These are phyloP conservation scores for Agrocybe pediades DNA, from an alignment of 768 basidiomycete species.

Conservation along the genomic window DNA sequence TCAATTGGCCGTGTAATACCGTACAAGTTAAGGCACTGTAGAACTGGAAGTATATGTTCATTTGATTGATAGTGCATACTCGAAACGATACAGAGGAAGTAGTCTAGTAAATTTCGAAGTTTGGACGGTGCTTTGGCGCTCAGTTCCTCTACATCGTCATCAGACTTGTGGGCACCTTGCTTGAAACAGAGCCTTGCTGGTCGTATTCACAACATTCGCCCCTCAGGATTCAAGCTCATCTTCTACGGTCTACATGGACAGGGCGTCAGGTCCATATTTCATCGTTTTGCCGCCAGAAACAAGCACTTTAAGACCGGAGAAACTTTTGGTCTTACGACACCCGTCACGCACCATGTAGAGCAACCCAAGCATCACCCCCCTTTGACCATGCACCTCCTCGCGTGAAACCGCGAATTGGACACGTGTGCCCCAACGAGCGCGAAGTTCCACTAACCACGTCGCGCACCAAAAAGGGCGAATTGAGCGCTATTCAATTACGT, in stretches of 20 bases:
- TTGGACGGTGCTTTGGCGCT: no score
- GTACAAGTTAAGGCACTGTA: no score
- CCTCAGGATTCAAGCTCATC: constrained; percentile 77
- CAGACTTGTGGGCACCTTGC: no score
- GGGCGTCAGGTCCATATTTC: constrained; percentile 86
- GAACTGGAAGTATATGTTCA: no score
- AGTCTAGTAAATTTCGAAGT: no score
- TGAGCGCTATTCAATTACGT: constrained; percentile 94
- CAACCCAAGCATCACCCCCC: constrained; percentile 89
- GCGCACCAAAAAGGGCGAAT: constrained; percentile 84
- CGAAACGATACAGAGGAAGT: no score
- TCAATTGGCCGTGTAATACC: no score
- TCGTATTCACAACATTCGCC: constrained; percentile 88
- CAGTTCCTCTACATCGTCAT: no score
- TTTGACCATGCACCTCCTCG: constrained; percentile 81
- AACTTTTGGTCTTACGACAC: constrained; percentile 87
- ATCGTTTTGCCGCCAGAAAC: constrained; percentile 70
- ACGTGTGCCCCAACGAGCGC: no score
- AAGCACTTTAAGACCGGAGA: constrained; percentile 93
- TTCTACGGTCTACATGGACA: constrained; percentile 97
- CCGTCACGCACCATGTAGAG: constrained; percentile 95
- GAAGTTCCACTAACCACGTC: constrained; percentile 95
- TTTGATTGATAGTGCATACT: no score
- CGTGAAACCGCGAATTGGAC: no score
- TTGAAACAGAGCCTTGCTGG: no score